Evolutionary conservation across 2,329 filamentous ascomycete species (phyloP).

Genomic region (Aureobasidium namibiae): DNA sequence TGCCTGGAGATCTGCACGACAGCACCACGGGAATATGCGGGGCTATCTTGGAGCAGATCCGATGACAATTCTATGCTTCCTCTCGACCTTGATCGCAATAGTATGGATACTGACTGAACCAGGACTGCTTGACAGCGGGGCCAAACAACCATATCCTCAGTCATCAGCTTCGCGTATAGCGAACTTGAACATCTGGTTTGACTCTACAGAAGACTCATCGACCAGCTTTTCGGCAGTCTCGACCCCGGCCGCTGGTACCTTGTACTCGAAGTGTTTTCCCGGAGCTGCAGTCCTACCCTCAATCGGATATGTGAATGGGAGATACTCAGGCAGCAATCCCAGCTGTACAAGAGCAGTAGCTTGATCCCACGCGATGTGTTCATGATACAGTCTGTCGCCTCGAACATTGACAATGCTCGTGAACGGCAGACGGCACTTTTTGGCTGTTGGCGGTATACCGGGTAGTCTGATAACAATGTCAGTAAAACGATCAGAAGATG

Average conservation of each 20-base stretch:
- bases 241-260: constrained; percentile 51
- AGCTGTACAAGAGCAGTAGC: constrained; percentile 50
- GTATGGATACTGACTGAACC: neutral
- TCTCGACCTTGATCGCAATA: neutral
- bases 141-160: neutral
- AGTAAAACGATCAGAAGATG: neutral
- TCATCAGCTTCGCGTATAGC: constrained; percentile 21
- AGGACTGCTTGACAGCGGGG: neutral
- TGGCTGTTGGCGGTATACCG: constrained; percentile 47
- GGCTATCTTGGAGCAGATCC: neutral
- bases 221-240: constrained; percentile 47
- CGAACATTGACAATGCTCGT: constrained; percentile 49
- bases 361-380: constrained; percentile 55
- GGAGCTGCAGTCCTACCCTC: constrained; percentile 28
- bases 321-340: constrained; percentile 52
- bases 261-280: constrained; percentile 47
- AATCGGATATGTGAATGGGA: constrained; percentile 52
- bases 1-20: constrained; percentile 1
- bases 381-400: constrained; percentile 46
- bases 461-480: constrained; percentile 46
- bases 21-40: neutral
- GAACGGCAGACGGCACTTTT: constrained; percentile 44
- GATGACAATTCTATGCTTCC: neutral
- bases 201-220: constrained; percentile 40
- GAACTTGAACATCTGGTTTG: constrained; percentile 50